Percentiles rank a stretch among this genome's conserved stretches.
Evolutionary conservation across 1,284 basidiomycete genomes (phyloP).

Genomic region (Malassezia dermatis): DNA sequence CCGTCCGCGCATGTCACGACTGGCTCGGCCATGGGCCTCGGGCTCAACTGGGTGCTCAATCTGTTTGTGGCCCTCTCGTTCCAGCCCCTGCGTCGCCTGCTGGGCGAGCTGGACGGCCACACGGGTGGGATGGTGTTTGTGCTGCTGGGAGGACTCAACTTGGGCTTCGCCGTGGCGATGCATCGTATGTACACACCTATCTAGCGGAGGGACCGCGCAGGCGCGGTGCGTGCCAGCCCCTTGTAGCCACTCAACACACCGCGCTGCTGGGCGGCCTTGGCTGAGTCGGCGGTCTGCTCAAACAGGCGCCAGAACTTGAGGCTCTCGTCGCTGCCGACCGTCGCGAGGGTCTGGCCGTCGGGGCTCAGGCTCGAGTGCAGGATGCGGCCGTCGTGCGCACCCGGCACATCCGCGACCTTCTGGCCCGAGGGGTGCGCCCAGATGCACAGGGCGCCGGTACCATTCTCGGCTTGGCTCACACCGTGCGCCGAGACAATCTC

Average conservation of each 20-base stretch:
- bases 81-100: constrained; percentile 64
- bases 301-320: constrained; percentile 47
- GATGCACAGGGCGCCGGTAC: constrained; percentile 34
- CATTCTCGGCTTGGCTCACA: constrained; percentile 28
- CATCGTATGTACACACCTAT: constrained; percentile 19
- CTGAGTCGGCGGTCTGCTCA: constrained; percentile 29
- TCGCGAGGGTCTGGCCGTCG: constrained; percentile 43
- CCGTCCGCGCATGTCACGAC: constrained; percentile 70
- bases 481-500: constrained; percentile 89
- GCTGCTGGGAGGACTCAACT: constrained; percentile 26
- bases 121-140: constrained; percentile 37
- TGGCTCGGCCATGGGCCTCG: constrained; percentile 69
- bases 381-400: constrained; percentile 39
- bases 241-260: constrained; percentile 10
- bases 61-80: constrained; percentile 72
- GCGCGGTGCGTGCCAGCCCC: constrained; percentile 4
- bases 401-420: constrained; percentile 37
- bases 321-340: constrained; percentile 43
- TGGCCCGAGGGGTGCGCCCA: constrained; percentile 41
- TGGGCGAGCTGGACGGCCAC: constrained; percentile 49
- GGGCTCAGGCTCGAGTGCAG: constrained; percentile 37
- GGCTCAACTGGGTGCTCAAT: constrained; percentile 75
- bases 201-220: constrained; percentile 14
- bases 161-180: constrained; percentile 22
- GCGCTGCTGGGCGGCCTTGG: constrained; percentile 18